Percentiles rank a stretch among this genome's conserved stretches.
Conservation (phyloP, 78 protist species). For the Cavenderia fasciculata region DNA sequence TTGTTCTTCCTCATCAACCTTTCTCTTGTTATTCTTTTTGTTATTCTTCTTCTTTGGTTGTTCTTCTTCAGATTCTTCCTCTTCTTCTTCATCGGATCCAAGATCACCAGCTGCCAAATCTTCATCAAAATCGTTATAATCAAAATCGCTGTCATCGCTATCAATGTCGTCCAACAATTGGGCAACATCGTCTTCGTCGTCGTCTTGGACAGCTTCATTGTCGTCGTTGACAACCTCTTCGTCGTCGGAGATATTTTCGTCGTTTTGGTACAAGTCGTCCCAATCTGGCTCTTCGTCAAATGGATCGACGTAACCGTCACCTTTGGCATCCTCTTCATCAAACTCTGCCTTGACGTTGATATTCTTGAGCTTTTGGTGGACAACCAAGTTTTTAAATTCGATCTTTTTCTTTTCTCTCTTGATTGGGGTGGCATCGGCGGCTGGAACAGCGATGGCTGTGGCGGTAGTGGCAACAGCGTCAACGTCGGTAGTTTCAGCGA, state of each 20-base stretch:
- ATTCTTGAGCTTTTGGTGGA: slow-evolving; percentile 46
- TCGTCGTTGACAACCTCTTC: slow-evolving; percentile 24
- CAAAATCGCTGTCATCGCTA: slow-evolving; percentile 26
- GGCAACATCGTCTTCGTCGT: not conserved
- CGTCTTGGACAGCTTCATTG: slow-evolving; percentile 25
- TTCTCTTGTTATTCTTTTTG: not conserved
- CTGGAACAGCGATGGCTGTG: not conserved
- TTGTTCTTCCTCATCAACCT: not conserved
- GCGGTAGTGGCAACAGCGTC: not conserved
- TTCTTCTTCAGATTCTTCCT: not conserved
- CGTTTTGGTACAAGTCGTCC: slow-evolving; percentile 77
- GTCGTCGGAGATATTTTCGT: slow-evolving; percentile 13
- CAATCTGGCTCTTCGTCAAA: slow-evolving; percentile 79
- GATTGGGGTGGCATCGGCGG: not conserved
- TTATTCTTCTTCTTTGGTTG: slow-evolving; percentile 21
- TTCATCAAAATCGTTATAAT: slow-evolving; percentile 45
- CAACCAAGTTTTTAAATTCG: slow-evolving; percentile 28
- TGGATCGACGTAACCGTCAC: slow-evolving; percentile 66
- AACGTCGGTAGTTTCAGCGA: not conserved
- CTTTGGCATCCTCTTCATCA: slow-evolving; percentile 64
- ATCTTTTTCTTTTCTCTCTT: slow-evolving; percentile 54
- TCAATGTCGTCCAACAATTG: slow-evolving; percentile 10
- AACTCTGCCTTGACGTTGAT: slow-evolving; percentile 68
- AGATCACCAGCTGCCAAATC: slow-evolving; percentile 62
- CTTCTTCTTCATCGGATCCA: not conserved